A percentile compares a stretch with the other conserved stretches of the same genome.
Conservation (phyloP, 371 early-diverging fungal species). For the Mortierella sp. region DNA sequence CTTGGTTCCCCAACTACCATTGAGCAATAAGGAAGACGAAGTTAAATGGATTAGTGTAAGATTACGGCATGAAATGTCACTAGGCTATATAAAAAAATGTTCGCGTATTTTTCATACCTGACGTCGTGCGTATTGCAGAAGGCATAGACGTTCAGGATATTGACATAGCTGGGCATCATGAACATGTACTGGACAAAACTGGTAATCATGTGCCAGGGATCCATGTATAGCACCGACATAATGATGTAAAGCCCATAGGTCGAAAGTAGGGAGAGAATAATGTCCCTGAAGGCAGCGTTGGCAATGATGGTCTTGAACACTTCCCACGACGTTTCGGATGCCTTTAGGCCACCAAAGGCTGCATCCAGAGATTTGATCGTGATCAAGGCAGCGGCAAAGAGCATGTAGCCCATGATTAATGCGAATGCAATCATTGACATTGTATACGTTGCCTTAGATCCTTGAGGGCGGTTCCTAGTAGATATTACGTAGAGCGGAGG, state of each 20-base stretch:
- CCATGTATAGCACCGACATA: constrained; percentile 82
- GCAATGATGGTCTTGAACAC: constrained; percentile 41
- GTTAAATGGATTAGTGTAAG: neutral
- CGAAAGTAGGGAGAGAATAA: constrained; percentile 81
- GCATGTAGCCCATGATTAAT: constrained; percentile 69
- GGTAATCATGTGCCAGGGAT: constrained; percentile 96
- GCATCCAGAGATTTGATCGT: constrained; percentile 59
- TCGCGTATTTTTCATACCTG: constrained; percentile 57
- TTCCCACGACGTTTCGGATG: constrained; percentile 13
- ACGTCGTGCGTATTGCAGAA: constrained; percentile 93
- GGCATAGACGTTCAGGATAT: constrained; percentile 93
- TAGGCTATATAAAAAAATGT: too few relatives aligned
- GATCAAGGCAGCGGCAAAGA: constrained; percentile 68
- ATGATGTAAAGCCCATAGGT: constrained; percentile 93
- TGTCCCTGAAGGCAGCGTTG: constrained; percentile 79
- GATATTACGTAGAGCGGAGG: neutral
- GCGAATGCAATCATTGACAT: constrained; percentile 68
- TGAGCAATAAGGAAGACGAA: neutral
- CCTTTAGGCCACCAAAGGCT: constrained; percentile 25
- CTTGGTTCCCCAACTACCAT: constrained; percentile 92
- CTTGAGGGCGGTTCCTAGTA: constrained; percentile 87
- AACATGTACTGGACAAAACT: constrained; percentile 90
- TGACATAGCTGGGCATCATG: constrained; percentile 89
- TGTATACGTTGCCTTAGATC: constrained; percentile 78
- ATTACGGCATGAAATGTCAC: too few relatives aligned